phyloP scores from a whole-genome alignment of 2,329 filamentous ascomycete genomes.

The Fusarium palustre region DNA sequence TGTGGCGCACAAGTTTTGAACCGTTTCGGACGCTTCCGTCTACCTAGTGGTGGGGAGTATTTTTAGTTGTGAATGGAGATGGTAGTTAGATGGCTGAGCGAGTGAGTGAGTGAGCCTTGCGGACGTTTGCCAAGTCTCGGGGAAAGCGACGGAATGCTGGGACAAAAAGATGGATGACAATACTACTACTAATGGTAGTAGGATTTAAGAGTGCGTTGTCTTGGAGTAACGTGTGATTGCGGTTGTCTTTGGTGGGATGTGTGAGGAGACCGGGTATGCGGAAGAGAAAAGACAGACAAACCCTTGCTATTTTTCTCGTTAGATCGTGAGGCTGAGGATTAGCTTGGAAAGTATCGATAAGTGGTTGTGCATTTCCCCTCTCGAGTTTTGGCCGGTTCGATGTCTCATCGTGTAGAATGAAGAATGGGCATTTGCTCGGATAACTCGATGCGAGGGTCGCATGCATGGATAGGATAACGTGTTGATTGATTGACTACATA shows the following conservation, averaged over 20 bases:
- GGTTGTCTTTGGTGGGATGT: background rate
- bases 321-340: constrained; percentile 18
- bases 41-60: background rate
- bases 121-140: background rate
- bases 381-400: background rate
- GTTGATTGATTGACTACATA: background rate
- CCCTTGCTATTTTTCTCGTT: background rate
- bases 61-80: constrained; percentile 1
- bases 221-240: constrained; percentile 2
- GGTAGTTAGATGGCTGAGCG: too few species aligned
- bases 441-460: background rate
- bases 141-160: background rate
- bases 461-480: constrained; percentile 7
- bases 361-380: constrained; percentile 10
- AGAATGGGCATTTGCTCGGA: background rate
- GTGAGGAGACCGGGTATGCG: background rate
- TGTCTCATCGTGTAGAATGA: background rate
- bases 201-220: background rate
- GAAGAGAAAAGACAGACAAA: background rate
- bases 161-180: background rate
- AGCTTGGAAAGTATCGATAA: background rate
- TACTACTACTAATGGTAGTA: too few species aligned
- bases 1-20: constrained; percentile 8
- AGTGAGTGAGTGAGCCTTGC: background rate
- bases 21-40: background rate